Evolutionary conservation across 768 basidiomycete species (phyloP), one percentile per base, ranked within the genome.

Genomic region (Cubamyces sp.): DNA sequence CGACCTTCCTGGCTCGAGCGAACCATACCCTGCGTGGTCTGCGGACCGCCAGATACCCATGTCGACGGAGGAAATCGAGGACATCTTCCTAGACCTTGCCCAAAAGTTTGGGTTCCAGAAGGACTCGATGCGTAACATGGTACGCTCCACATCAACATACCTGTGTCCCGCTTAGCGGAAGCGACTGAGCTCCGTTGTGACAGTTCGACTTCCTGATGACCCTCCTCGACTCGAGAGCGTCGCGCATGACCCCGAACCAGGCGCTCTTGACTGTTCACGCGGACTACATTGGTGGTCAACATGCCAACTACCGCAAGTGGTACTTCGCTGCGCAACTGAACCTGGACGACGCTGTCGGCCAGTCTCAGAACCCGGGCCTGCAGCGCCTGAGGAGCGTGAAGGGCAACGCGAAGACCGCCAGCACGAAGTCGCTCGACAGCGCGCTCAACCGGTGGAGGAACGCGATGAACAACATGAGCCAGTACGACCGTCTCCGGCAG

Each of bases 241-340:
- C 96, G 21, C 90, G 97, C 64, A 98, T 98, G 96, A 86, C 92
- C 8, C 95, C 97, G 12, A 91, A 91, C 73, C 96, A 98, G 71
- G 97, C 97, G 2, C 84, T 99, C 48, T 83, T 97, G 64, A 98
- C 97, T 40, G 83, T 99, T 23, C 97, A 99, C 73, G 96, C 96
- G 55, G 96, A 99, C 76, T 99, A 98, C 76, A 98, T 99, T 63
- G 97, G 97, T 59, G 97, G 97, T 48, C 92, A 94, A 71, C 92
- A 98, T 72, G 97, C 97, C 68, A 98, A 98, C 80, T 98, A 98
- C 76, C 91, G 97, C 74, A 98, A 98, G 77, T 98, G 97, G 97
- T 99, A 99, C 74, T 99, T 98, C 74, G 97, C 97, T 40, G 95
- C 96, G 14, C 97, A 99, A 74, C 91, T 99, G 74, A 96, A 98